Percentiles rank a stretch among this genome's conserved stretches.
Conservation (phyloP, 1,284 basidiomycete genomes). For the Tylopilus orsonianus region DNA sequence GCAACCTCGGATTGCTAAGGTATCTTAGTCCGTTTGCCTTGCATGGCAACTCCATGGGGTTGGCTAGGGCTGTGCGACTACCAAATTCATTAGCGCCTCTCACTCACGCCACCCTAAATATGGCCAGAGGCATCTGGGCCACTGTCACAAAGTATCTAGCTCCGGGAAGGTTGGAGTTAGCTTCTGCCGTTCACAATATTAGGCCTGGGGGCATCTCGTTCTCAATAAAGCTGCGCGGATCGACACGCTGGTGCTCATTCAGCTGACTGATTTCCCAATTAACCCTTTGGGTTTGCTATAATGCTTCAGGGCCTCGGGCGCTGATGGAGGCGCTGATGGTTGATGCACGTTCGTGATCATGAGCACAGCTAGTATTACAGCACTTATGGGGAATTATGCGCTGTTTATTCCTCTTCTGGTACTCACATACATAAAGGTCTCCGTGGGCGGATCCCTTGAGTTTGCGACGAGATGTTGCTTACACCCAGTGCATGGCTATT, state of each 20-base stretch:
- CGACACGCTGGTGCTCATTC: too few species aligned
- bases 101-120: background rate
- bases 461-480: slow-evolving; percentile 12
- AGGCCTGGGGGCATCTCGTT: too few species aligned
- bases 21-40: slow-evolving; percentile 12
- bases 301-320: too few species aligned
- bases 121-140: background rate
- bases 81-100: background rate
- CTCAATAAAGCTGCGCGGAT: too few species aligned
- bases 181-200: background rate
- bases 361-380: background rate
- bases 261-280: too few species aligned
- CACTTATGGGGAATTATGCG: background rate
- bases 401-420: background rate
- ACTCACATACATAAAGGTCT: slow-evolving; percentile 18
- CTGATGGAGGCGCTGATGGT: too few species aligned
- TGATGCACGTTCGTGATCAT: slow-evolving; percentile 24
- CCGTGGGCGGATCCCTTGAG: background rate
- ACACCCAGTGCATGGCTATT: slow-evolving; percentile 2
- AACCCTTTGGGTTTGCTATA: too few species aligned
- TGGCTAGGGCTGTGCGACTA: background rate
- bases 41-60: slow-evolving; percentile 1
- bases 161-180: too few species aligned
- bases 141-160: too few species aligned
- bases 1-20: slow-evolving; percentile 11